A percentile compares a stretch with the other conserved stretches of the same genome.
These are phyloP conservation scores for Pythium phragmitis DNA, from an alignment of 352 stramenopile genomes.

Conservation along the genomic window DNA sequence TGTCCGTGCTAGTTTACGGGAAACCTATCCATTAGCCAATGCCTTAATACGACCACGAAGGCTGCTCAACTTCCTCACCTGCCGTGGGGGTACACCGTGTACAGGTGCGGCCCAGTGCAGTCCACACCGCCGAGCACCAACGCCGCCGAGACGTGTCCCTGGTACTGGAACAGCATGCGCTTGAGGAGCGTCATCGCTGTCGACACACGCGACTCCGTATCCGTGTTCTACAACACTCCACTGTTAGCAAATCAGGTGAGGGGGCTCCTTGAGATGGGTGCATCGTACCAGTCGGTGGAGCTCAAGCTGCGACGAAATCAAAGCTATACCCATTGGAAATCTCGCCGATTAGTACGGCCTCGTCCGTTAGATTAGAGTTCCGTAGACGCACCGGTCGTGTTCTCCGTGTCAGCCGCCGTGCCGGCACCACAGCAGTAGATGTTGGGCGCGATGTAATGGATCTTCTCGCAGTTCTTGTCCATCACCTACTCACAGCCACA, in stretches of 20 bases:
- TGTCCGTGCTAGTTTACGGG: slow-evolving; percentile 78
- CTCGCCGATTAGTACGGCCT: too few species aligned
- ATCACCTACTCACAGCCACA: slow-evolving; percentile 66
- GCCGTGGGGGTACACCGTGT: slow-evolving; percentile 98
- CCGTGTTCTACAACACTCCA: slow-evolving; percentile 51
- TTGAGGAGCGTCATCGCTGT: slow-evolving; percentile 98
- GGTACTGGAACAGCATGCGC: slow-evolving; percentile 96
- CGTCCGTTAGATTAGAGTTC: not conserved
- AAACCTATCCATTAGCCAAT: slow-evolving; percentile 1
- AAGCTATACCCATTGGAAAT: slow-evolving; percentile 11
- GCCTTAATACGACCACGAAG: slow-evolving; percentile 1
- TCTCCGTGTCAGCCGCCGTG: slow-evolving; percentile 98
- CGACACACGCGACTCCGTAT: slow-evolving; percentile 91
- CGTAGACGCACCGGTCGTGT: slow-evolving; percentile 51
- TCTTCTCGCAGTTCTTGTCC: slow-evolving; percentile 99
- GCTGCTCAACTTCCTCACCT: slow-evolving; percentile 29
- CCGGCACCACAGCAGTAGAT: slow-evolving; percentile 99
- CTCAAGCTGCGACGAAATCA: slow-evolving; percentile 93
- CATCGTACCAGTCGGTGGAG: slow-evolving; percentile 90
- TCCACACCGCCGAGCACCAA: slow-evolving; percentile 98
- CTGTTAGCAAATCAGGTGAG: not conserved
- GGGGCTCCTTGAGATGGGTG: not conserved
- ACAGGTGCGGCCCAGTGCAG: slow-evolving; percentile 93
- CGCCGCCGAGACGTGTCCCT: slow-evolving; percentile 95
- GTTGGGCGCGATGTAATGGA: slow-evolving; percentile 99